phyloP scores from a whole-genome alignment of 73 alveolate species.

The Strombidium stylifer region DNA sequence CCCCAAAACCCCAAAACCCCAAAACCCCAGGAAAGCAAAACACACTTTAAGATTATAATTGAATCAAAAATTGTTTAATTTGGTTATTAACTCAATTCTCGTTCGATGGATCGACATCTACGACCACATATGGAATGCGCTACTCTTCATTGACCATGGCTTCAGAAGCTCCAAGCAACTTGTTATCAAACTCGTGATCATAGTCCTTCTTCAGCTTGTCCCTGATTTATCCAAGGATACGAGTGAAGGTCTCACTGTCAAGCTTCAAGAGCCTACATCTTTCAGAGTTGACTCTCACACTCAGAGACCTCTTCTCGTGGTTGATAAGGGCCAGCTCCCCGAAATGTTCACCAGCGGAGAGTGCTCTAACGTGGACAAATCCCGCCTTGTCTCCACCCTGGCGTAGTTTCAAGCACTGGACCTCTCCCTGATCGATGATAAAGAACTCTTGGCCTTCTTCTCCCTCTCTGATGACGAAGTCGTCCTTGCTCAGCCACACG shows the following conservation, averaged over 20 bases:
- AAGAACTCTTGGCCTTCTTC: slow-evolving; percentile 71
- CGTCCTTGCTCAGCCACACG: slow-evolving; percentile 47
- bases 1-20: too few relatives aligned
- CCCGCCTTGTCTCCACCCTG: slow-evolving; percentile 1
- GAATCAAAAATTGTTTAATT: too few relatives aligned
- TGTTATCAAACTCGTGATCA: neutral
- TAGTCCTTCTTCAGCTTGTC: neutral
- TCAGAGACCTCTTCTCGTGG: slow-evolving; percentile 54
- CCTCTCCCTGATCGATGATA: slow-evolving; percentile 78
- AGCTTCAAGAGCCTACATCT: neutral
- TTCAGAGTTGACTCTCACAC: slow-evolving; percentile 46
- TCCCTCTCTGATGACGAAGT: slow-evolving; percentile 71
- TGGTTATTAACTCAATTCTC: too few relatives aligned
- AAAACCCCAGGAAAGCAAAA: too few relatives aligned
- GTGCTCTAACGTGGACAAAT: slow-evolving; percentile 31
- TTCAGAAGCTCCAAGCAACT: neutral
- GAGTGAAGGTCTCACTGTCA: neutral
- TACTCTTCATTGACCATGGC: too few relatives aligned
- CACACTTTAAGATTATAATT: too few relatives aligned
- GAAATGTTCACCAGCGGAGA: slow-evolving; percentile 68
- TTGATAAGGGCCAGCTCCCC: slow-evolving; percentile 73
- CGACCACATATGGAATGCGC: too few relatives aligned
- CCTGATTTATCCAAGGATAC: neutral
- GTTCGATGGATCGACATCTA: too few relatives aligned
- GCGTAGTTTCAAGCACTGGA: slow-evolving; percentile 63